These are phyloP conservation scores for Amylostereum chailletii DNA, from an alignment of 1,284 basidiomycete species.

Conservation along the genomic window DNA sequence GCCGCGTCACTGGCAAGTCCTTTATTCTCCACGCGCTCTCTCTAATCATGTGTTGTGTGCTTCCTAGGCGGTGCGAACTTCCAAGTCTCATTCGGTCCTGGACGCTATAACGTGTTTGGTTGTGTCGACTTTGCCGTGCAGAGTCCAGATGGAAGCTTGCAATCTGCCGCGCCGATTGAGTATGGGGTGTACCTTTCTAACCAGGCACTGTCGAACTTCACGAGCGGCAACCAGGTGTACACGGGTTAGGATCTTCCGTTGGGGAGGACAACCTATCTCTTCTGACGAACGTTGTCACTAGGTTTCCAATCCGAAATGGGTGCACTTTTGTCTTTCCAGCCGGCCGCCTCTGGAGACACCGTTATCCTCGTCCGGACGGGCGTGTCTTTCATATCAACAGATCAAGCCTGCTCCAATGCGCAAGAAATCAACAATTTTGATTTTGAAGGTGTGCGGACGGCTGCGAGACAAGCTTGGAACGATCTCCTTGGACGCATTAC, in stretches of 20 bases:
- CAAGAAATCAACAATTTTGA: constrained; percentile 37
- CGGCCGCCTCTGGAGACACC: constrained; percentile 26
- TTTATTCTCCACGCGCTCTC: neutral
- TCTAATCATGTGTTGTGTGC: neutral
- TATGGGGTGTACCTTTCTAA: constrained; percentile 48
- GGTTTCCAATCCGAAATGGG: constrained; percentile 35
- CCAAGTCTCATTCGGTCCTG: constrained; percentile 45
- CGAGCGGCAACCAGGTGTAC: constrained; percentile 39
- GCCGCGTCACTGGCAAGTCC: constrained; percentile 29
- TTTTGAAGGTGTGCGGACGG: constrained; percentile 36
- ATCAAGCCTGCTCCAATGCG: constrained; percentile 52
- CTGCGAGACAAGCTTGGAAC: constrained; percentile 43
- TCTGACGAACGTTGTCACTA: constrained; percentile 3
- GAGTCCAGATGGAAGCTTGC: constrained; percentile 19
- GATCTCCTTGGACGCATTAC: constrained; percentile 45
- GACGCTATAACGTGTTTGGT: constrained; percentile 46
- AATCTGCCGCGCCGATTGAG: constrained; percentile 31
- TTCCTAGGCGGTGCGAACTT: constrained; percentile 26
- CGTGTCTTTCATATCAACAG: constrained; percentile 50
- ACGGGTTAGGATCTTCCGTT: constrained; percentile 24
- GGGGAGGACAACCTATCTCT: constrained; percentile 6
- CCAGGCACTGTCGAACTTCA: constrained; percentile 37
- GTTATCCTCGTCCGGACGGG: constrained; percentile 46
- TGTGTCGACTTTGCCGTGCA: constrained; percentile 54
- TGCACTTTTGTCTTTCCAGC: constrained; percentile 41